Conservation (phyloP, 2,329 filamentous ascomycete species). For the Fusarium sacchari region DNA sequence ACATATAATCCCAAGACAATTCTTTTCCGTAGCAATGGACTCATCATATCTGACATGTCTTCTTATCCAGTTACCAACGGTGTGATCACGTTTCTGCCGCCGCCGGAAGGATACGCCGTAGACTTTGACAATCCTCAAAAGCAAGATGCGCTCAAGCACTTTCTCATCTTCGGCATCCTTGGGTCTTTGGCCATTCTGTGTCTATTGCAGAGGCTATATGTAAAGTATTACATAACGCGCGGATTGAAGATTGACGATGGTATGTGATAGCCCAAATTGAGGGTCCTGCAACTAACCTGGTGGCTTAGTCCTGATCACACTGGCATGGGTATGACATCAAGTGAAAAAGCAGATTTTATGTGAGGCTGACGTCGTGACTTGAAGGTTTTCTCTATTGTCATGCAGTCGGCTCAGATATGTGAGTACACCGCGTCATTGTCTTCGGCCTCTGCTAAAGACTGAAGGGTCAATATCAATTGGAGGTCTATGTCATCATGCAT, state of each 20-base stretch:
- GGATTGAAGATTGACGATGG: constrained; percentile 32
- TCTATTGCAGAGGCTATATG: constrained; percentile 44
- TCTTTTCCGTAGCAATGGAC: not conserved
- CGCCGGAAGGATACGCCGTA: constrained; percentile 45
- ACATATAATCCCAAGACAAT: not conserved
- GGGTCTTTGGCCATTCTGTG: constrained; percentile 27
- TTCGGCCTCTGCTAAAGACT: not conserved
- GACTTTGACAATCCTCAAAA: constrained; percentile 45
- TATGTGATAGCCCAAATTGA: not conserved
- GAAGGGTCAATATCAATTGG: constrained; percentile 41
- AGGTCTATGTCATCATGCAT: constrained; percentile 42
- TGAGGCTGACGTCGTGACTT: not conserved
- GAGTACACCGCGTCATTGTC: accelerated
- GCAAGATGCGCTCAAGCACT: constrained; percentile 37
- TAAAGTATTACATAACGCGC: constrained; percentile 36
- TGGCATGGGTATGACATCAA: constrained; percentile 24
- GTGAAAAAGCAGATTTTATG: accelerated
- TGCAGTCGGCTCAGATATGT: constrained; percentile 42
- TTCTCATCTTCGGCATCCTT: constrained; percentile 39
- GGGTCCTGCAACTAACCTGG: not conserved
- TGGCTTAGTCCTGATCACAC: constrained; percentile 3
- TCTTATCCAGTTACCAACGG: constrained; percentile 35
- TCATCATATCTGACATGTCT: not conserved
- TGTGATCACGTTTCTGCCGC: constrained; percentile 33
- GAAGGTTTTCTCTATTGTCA: constrained; percentile 33